Conservation (phyloP, 192 early-diverging fungal genomes). For the Coemansia sp. region DNA sequence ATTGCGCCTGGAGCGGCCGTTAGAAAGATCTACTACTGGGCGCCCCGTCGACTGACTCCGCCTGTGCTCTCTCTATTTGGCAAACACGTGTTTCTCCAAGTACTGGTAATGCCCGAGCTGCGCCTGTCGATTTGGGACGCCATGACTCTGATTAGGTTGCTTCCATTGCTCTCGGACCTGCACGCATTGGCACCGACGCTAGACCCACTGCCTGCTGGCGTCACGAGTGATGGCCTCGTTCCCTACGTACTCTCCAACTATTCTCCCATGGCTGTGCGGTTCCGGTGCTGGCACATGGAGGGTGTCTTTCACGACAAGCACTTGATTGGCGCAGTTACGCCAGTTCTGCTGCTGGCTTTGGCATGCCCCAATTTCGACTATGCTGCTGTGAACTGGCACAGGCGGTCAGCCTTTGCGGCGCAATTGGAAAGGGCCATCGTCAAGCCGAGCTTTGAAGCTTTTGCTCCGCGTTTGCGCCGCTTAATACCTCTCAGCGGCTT, state of each 20-base stretch:
- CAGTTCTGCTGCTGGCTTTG: too few relatives aligned
- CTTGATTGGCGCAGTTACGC: too few relatives aligned
- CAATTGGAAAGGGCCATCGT: too few relatives aligned
- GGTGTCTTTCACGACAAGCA: not conserved
- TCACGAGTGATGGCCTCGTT: not conserved
- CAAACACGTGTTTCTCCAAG: not conserved
- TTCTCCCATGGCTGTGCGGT: not conserved
- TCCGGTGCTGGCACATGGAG: not conserved
- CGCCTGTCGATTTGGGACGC: not conserved
- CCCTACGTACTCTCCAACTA: not conserved
- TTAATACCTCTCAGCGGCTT: too few relatives aligned
- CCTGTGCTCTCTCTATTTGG: not conserved
- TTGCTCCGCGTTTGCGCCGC: too few relatives aligned
- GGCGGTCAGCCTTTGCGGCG: too few relatives aligned
- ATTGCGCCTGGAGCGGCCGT: too few relatives aligned
- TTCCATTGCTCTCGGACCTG: not conserved
- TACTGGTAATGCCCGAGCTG: not conserved
- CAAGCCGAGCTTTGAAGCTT: too few relatives aligned
- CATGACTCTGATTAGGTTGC: not conserved
- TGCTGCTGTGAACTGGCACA: too few relatives aligned
- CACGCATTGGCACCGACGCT: not conserved
- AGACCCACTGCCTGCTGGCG: not conserved
- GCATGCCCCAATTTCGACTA: too few relatives aligned
- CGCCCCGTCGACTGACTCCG: not conserved
- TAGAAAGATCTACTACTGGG: too few relatives aligned